These are phyloP conservation scores for Microascus cirrosus DNA, from an alignment of 2,329 filamentous ascomycete genomes.

Conservation along the genomic window DNA sequence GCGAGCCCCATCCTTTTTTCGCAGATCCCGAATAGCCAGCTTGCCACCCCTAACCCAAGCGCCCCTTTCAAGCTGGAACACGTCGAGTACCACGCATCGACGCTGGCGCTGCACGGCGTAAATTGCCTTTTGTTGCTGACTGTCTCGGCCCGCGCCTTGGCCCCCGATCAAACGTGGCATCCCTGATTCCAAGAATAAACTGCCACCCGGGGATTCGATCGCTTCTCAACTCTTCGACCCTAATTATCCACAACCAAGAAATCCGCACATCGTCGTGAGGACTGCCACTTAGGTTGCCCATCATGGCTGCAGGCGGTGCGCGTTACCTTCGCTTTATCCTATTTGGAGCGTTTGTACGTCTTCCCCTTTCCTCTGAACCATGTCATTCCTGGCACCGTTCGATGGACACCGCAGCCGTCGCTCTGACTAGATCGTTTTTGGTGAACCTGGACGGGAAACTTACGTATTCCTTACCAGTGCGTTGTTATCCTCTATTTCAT, in stretches of 20 bases:
- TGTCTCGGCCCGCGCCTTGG: not conserved
- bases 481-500: constrained; percentile 75
- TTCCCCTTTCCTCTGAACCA: not conserved
- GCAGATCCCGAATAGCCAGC: not conserved
- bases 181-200: not conserved
- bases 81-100: not conserved
- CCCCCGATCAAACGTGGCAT: not conserved
- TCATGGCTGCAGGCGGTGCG: constrained; percentile 56
- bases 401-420: not conserved
- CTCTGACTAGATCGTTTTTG: not conserved
- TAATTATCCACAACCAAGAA: not conserved
- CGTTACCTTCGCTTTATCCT: constrained; percentile 70
- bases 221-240: not conserved
- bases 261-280: not conserved
- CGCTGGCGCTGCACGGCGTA: not conserved
- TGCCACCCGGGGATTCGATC: not conserved
- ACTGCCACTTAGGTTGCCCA: constrained; percentile 9
- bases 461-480: constrained; percentile 26
- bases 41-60: not conserved
- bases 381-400: not conserved
- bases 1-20: not conserved
- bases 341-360: constrained; percentile 71
- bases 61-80: not conserved
- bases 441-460: not conserved
- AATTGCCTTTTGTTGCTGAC: not conserved